These are phyloP conservation scores for Saccharomycopsis lassenensis DNA, from an alignment of 805 yeast genomes.

Conservation along the genomic window DNA sequence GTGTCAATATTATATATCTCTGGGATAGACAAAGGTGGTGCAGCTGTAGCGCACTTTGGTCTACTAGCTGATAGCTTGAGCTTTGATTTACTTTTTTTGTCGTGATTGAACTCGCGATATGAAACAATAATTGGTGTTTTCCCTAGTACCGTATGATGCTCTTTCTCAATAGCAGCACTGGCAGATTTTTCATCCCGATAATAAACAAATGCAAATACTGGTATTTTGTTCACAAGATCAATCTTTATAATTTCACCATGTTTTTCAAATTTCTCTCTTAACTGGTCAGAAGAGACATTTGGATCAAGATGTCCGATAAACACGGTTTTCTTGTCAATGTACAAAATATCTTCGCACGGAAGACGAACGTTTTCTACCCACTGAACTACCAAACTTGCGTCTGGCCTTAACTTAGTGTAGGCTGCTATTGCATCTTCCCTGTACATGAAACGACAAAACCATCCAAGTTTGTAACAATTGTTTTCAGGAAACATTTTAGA, in stretches of 20 bases:
- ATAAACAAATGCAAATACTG: conserved; percentile 62
- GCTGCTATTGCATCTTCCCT: conserved; percentile 86
- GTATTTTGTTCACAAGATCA: conserved; percentile 44
- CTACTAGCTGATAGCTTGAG: too few relatives aligned
- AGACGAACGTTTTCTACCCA: conserved; percentile 82
- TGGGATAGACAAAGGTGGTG: too few relatives aligned
- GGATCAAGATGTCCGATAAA: conserved; percentile 66
- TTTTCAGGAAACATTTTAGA: conserved; percentile 18
- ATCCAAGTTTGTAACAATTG: conserved; percentile 27
- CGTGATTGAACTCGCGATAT: conserved; percentile 51
- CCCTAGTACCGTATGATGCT: conserved; percentile 67
- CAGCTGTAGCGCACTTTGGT: too few relatives aligned
- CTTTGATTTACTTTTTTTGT: too few relatives aligned
- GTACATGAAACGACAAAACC: conserved; percentile 72
- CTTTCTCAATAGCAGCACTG: conserved; percentile 77
- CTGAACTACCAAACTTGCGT: conserved; percentile 48
- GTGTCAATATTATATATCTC: too few relatives aligned
- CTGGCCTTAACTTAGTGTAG: conserved; percentile 54
- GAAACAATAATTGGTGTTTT: conserved; percentile 78
- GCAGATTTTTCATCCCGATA: conserved; percentile 60
- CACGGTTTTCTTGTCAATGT: conserved; percentile 61
- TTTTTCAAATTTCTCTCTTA: conserved; percentile 46
- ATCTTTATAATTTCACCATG: conserved; percentile 59
- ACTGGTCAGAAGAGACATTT: conserved; percentile 41
- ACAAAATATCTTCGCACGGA: conserved; percentile 26